These are phyloP conservation scores for Pseudisothecium myosuroides DNA, from an alignment of 225 moss, liverwort and hornwort species.

Conservation along the genomic window DNA sequence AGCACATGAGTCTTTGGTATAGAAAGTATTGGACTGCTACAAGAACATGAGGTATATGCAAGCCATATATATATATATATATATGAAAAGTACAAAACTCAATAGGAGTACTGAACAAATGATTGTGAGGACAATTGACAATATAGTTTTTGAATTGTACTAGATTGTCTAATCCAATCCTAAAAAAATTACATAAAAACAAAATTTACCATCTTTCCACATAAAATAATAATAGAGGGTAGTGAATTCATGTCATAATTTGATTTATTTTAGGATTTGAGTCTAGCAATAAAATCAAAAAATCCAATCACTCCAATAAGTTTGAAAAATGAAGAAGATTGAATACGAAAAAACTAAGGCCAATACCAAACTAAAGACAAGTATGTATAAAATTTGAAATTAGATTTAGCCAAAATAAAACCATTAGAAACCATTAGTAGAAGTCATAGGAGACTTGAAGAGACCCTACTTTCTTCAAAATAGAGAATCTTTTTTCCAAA, in stretches of 20 bases:
- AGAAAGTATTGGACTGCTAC: not conserved
- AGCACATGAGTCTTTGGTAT: not conserved
- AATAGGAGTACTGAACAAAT: not conserved
- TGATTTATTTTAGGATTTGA: not conserved
- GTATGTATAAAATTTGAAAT: not conserved
- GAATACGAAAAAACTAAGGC: not conserved
- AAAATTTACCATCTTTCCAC: not conserved
- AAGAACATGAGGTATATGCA: not conserved
- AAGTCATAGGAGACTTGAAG: too few relatives aligned
- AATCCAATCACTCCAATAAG: not conserved
- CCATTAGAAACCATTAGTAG: not conserved
- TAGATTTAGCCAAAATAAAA: not conserved
- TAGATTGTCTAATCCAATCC: not conserved
- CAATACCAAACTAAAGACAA: rapidly evolving
- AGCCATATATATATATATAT: not conserved
- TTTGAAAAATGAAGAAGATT: not conserved
- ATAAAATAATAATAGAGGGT: not conserved
- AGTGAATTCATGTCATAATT: not conserved
- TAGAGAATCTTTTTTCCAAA: not conserved
- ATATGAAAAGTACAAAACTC: not conserved
- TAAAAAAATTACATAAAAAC: not conserved
- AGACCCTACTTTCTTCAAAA: not conserved
- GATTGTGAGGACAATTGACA: not conserved
- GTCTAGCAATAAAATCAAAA: not conserved
- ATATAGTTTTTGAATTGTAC: not conserved